Evolutionary conservation across 139 green algal species (phyloP), one percentile per base, ranked within the genome.

Genomic region (Trebouxia sp.): DNA sequence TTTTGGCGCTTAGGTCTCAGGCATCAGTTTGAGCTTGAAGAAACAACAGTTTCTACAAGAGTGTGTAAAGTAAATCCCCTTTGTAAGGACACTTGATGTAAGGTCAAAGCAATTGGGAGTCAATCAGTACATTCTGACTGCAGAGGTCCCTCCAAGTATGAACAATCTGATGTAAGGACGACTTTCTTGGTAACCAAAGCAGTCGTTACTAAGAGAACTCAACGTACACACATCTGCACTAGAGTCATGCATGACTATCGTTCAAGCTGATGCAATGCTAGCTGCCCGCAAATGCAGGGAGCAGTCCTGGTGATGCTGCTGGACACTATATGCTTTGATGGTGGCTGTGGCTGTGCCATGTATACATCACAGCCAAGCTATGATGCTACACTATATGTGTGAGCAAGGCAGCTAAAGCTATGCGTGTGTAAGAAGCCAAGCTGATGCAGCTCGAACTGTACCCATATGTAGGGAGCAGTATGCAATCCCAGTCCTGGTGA

Each of bases 401-500:
- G 26, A 12, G 10, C 70, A 17, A 62, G 39, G 41, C 56, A 24
- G 26, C 17, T 22, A 42, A 26, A 35, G 3, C 3, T 41, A 1
- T 30, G 42, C 42, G 10, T 50, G 6, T 42, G 6, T 41, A 41
- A 42, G 17, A 12, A 32, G 4, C 41, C 26, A 28, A 38, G 12
- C 11, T 56, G 39, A 38, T 66, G 47, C 47, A 66, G 47, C 15
- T 10, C 11, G 17, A 80, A 28, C 47, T 67, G 45, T 45, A 66
- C 20, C 28, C 42, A 26, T 2, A 28, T 82, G 39, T 17, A 77
- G 78, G 42, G 78, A 84, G 14, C 30, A 51, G 20, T 84, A 81
- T 53, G 74, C 55, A 10, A 81, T 84, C 15, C 41, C 80, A n/a
- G 39, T 53, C 15, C 70, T 84, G 30, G 80, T 84, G 69, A 65